Percentiles rank a stretch among this genome's conserved stretches.
Evolutionary conservation across 768 basidiomycete genomes (phyloP).

Genomic region (Termitomyces sp.): DNA sequence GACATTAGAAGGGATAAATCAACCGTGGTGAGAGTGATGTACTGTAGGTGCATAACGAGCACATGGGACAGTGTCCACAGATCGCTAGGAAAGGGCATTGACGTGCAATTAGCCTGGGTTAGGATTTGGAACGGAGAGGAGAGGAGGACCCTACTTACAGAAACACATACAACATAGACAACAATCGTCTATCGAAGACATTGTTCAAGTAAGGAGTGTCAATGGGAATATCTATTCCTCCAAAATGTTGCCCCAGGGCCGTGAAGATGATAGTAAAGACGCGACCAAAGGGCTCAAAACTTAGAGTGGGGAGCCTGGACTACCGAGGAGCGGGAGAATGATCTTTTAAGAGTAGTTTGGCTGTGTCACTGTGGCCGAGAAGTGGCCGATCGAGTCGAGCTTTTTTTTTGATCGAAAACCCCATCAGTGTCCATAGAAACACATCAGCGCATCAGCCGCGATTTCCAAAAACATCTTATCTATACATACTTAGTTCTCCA

Average conservation of each 20-base stretch:
- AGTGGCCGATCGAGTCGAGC: too few species aligned
- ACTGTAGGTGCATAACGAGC: slow-evolving; percentile 11
- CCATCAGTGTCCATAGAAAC: too few species aligned
- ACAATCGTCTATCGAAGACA: slow-evolving; percentile 3
- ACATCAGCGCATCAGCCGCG: too few species aligned
- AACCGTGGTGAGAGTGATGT: neutral
- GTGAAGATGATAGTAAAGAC: too few species aligned
- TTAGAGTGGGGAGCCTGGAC: too few species aligned
- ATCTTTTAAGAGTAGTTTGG: too few species aligned
- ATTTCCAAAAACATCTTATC: too few species aligned
- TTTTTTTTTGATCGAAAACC: too few species aligned
- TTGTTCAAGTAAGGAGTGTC: neutral
- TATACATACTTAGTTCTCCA: too few species aligned
- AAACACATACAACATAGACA: slow-evolving; percentile 11
- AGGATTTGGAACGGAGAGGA: neutral
- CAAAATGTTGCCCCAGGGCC: neutral
- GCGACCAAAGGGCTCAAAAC: too few species aligned
- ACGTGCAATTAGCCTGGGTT: neutral
- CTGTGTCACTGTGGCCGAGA: too few species aligned
- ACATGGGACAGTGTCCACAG: slow-evolving; percentile 6
- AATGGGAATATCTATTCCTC: neutral
- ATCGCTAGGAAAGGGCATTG: slow-evolving; percentile 1
- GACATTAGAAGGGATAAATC: neutral
- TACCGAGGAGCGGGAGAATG: too few species aligned
- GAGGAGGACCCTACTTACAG: neutral